Evolutionary conservation across 2,329 filamentous ascomycete genomes (phyloP).

Genomic region (Bipolaris bicolor): DNA sequence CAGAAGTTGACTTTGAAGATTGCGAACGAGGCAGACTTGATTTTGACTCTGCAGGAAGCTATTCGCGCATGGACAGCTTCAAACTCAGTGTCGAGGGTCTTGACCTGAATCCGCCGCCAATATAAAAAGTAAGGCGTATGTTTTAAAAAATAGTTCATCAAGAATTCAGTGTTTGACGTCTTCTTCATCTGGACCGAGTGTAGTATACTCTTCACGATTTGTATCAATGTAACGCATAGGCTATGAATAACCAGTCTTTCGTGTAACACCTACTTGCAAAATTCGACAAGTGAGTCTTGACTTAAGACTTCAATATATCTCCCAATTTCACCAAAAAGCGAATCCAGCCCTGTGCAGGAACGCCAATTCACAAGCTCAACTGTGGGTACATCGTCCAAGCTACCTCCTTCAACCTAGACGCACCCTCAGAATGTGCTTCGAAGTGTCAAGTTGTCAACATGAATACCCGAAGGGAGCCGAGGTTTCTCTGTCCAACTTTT

Average conservation of each 20-base stretch:
- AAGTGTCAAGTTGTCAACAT: constrained; percentile 1
- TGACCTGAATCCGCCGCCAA: constrained; percentile 65
- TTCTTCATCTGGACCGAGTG: background rate
- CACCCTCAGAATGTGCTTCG: constrained; percentile 6
- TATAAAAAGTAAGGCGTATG: constrained; percentile 5
- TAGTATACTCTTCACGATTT: background rate
- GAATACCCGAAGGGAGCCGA: background rate
- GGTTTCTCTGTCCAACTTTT: constrained; percentile 1
- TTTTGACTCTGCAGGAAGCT: constrained; percentile 83
- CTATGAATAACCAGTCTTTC: background rate
- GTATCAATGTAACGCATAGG: no score
- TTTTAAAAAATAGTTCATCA: background rate
- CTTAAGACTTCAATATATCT: background rate
- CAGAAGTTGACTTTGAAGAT: constrained; percentile 85
- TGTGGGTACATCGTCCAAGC: constrained; percentile 4
- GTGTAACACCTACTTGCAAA: background rate
- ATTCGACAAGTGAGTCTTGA: background rate
- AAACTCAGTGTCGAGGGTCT: constrained; percentile 65
- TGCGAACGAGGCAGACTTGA: constrained; percentile 82
- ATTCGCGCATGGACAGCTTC: constrained; percentile 75
- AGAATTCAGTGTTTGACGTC: background rate
- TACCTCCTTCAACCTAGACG: background rate
- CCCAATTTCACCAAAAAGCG: background rate
- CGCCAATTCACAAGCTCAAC: constrained; percentile 1
- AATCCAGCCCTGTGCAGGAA: background rate